phyloP scores from a whole-genome alignment of 225 moss, liverwort and hornwort genomes.

The Asterella californica region DNA sequence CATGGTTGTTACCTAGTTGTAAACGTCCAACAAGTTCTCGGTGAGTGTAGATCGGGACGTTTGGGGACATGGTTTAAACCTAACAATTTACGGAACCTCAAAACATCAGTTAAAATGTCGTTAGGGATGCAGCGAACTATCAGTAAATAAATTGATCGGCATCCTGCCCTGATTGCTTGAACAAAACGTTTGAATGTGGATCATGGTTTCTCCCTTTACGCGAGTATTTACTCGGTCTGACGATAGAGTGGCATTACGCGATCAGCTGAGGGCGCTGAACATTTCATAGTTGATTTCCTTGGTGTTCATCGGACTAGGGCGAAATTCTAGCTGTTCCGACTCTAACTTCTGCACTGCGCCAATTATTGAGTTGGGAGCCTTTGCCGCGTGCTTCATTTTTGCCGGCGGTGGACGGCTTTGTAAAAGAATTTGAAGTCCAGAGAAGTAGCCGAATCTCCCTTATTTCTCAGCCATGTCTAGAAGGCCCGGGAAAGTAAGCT shows the following conservation, averaged over 20 bases:
- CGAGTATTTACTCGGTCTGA: background rate
- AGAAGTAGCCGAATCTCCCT: background rate
- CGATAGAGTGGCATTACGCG: background rate
- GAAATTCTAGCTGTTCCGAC: background rate
- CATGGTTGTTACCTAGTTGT: background rate
- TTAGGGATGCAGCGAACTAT: background rate
- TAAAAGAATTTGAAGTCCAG: background rate
- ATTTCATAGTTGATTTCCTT: background rate
- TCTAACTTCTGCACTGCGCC: background rate
- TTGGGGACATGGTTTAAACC: background rate
- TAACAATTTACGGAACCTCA: background rate
- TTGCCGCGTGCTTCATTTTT: background rate
- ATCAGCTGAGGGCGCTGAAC: background rate
- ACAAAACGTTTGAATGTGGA: background rate
- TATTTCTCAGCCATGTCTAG: background rate
- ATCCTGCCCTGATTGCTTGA: background rate
- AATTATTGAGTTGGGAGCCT: background rate
- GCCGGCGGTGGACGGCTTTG: background rate
- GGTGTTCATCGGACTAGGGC: background rate
- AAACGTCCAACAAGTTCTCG: background rate
- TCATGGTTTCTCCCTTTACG: background rate
- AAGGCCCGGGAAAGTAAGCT: background rate
- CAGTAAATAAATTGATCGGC: background rate
- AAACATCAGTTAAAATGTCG: background rate
- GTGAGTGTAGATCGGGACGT: background rate